These are phyloP conservation scores for Backusella circina DNA, from an alignment of 192 early-diverging fungal species.

Conservation along the genomic window DNA sequence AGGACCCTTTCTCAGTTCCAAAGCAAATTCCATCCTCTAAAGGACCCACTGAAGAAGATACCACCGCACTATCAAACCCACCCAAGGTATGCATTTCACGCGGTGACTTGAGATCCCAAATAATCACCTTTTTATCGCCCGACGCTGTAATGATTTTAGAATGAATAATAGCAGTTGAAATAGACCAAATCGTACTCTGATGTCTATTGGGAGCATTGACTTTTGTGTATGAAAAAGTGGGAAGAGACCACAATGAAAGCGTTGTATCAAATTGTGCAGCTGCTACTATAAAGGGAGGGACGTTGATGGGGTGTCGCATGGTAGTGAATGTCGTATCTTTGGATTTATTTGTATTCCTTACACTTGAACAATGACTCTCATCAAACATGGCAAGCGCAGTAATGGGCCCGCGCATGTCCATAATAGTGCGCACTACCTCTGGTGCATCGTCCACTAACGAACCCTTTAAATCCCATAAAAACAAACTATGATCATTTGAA, in stretches of 20 bases:
- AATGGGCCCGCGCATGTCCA: constrained; percentile 9
- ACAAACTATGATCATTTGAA: constrained; percentile 13
- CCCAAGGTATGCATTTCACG: neutral
- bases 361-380: neutral
- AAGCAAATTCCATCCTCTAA: constrained; percentile 9
- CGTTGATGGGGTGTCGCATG: neutral
- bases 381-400: constrained; percentile 8
- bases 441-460: neutral
- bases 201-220: constrained; percentile 11
- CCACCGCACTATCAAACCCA: constrained; percentile 16
- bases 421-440: neutral
- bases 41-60: constrained; percentile 3
- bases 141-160: constrained; percentile 12
- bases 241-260: constrained; percentile 3
- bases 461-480: constrained; percentile 6
- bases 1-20: constrained; percentile 12
- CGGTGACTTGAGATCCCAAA: constrained; percentile 17
- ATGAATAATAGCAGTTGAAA: constrained; percentile 5
- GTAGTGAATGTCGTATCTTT: neutral
- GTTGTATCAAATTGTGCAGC: neutral
- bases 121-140: constrained; percentile 1
- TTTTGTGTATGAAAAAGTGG: constrained; percentile 1
- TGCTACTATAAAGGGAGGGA: constrained; percentile 6
- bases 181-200: constrained; percentile 14
- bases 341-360: neutral